These are phyloP conservation scores for Nakaseomyces kungkrabaensis DNA, from an alignment of 1,139 yeast species.

Conservation along the genomic window DNA sequence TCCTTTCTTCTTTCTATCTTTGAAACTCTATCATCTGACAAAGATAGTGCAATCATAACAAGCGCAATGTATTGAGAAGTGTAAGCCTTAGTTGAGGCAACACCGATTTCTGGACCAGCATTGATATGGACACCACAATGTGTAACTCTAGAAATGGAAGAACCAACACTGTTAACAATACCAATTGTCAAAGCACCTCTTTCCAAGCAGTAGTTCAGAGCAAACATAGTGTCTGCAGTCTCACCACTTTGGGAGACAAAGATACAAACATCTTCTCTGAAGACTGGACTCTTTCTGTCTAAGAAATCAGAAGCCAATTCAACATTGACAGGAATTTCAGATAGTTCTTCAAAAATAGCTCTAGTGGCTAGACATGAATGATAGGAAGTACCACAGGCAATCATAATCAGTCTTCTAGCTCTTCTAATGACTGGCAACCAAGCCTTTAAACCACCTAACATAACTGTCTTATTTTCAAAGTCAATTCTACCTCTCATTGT, in stretches of 20 bases:
- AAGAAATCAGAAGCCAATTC: conserved; percentile 96
- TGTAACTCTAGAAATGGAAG: conserved; percentile 88
- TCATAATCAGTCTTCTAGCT: conserved; percentile 92
- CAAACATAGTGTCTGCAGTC: conserved; percentile 97
- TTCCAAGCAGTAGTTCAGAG: conserved; percentile 90
- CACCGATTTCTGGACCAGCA: conserved; percentile 99
- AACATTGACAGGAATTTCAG: conserved; percentile 91
- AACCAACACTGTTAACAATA: conserved; percentile 90
- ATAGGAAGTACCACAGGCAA: conserved; percentile 98
- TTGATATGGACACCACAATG: conserved; percentile 99
- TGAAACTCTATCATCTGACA: conserved; percentile 85
- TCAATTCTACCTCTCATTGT: conserved; percentile 99
- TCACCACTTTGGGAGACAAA: conserved; percentile 99
- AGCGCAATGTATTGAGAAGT: conserved; percentile 96
- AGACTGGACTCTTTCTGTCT: conserved; percentile 91
- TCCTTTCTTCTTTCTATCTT: conserved; percentile 65
- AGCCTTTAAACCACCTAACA: conserved; percentile 81
- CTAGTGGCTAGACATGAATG: conserved; percentile 97
- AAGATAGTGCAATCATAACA: conserved; percentile 90
- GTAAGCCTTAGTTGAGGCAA: conserved; percentile 98
- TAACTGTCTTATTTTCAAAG: conserved; percentile 66
- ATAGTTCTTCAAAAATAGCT: conserved; percentile 90
- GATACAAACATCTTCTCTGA: conserved; percentile 95
- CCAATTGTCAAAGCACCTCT: conserved; percentile 98
- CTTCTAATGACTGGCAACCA: conserved; percentile 85